Conservation (phyloP, 225 moss, liverwort and hornwort genomes). For the Asterella californica region DNA sequence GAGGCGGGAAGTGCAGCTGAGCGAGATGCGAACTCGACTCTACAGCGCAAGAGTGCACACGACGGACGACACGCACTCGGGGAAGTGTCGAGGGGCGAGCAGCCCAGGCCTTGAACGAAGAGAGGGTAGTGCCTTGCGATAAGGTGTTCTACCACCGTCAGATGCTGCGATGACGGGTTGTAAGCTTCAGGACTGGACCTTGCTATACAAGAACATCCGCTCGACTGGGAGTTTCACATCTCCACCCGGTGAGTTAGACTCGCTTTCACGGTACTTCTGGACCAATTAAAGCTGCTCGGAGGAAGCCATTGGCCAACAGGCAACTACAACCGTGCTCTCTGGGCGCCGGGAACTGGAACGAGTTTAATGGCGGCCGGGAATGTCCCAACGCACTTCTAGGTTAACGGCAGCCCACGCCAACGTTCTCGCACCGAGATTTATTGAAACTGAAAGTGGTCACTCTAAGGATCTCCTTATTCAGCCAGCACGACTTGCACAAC, state of each 20-base stretch:
- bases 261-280: not conserved
- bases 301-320: not conserved
- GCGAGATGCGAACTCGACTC: conserved; percentile 13
- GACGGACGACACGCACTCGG: conserved; percentile 11
- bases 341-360: not conserved
- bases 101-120: not conserved
- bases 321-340: not conserved
- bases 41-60: not conserved
- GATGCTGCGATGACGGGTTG: conserved; percentile 12
- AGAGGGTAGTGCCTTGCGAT: conserved; percentile 9
- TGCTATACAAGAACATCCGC: not conserved
- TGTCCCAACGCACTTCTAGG: not conserved
- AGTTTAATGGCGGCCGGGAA: not conserved
- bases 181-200: not conserved
- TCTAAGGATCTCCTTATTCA: not conserved
- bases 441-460: not conserved
- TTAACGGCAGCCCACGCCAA: not conserved
- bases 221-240: not conserved
- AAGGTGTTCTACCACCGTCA: conserved; percentile 2
- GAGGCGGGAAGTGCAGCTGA: not conserved
- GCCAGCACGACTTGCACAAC: not conserved
- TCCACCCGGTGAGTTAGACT: not conserved
- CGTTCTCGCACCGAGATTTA: not conserved
- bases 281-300: not conserved
- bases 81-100: conserved; percentile 1